Conservation (phyloP, 441 rosid species). For the Brassica balearica region DNA sequence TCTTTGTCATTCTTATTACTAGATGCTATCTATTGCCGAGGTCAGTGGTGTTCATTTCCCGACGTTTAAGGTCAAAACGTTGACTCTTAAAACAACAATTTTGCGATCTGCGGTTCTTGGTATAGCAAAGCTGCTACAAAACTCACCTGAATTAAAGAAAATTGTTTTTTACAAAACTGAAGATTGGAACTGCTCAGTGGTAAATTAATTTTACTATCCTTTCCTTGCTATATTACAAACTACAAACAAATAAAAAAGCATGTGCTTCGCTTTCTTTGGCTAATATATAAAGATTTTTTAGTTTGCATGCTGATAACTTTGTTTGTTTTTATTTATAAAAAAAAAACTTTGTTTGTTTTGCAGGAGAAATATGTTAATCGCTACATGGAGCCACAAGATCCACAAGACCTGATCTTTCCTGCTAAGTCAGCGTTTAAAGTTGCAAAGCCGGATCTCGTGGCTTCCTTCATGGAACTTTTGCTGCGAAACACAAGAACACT, state of each 20-base stretch:
- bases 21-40: conserved; percentile 15
- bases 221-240: background rate
- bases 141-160: background rate
- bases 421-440: background rate
- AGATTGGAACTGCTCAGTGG: conserved; percentile 3
- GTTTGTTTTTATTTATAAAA: background rate
- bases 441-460: background rate
- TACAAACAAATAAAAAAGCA: no score
- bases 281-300: background rate
- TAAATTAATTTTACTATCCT: background rate
- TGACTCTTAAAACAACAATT: conserved; percentile 4
- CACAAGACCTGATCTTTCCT: background rate
- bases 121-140: conserved; percentile 9
- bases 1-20: background rate
- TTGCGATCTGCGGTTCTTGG: conserved; percentile 2
- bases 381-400: background rate
- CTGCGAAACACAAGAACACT: conserved; percentile 10
- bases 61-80: background rate
- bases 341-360: background rate
- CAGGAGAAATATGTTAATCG: conserved; percentile 7
- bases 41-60: conserved; percentile 1
- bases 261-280: no score
- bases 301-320: background rate
- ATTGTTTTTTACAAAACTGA: background rate
- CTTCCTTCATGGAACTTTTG: background rate